Evolutionary conservation across 208 protist species (phyloP).

Genomic region (Leptomonas seymouri): DNA sequence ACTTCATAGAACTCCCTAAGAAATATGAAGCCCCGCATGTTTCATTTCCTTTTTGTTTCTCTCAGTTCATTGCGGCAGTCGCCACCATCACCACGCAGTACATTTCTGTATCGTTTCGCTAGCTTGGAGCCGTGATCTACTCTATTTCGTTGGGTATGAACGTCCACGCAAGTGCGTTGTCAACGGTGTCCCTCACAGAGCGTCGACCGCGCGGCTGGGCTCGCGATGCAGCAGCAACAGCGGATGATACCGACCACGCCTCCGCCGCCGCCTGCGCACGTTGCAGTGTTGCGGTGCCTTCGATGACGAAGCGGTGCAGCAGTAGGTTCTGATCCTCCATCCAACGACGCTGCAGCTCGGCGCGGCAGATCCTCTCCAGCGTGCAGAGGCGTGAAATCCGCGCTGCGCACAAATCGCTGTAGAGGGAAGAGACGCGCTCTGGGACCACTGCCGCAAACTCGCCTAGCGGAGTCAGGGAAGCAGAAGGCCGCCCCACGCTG

Average conservation of each 20-base stretch:
- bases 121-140: background rate
- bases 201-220: background rate
- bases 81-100: too few relatives aligned
- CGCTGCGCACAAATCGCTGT: slow-evolving; percentile 12
- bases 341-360: slow-evolving; percentile 36
- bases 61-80: too few relatives aligned
- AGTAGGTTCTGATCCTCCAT: slow-evolving; percentile 35
- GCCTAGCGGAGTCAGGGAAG: background rate
- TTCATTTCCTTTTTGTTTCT: too few relatives aligned
- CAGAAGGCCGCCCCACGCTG: background rate
- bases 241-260: background rate
- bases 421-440: background rate
- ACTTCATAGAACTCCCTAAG: too few relatives aligned
- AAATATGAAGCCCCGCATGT: too few relatives aligned
- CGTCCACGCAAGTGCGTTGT: slow-evolving; percentile 5
- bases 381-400: slow-evolving; percentile 25
- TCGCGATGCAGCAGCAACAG: background rate
- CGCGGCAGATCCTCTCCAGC: slow-evolving; percentile 32
- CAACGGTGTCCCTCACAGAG: background rate
- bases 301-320: slow-evolving; percentile 37
- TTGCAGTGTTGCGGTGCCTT: slow-evolving; percentile 32
- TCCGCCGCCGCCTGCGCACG: background rate
- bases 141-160: slow-evolving; percentile 33
- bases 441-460: background rate
- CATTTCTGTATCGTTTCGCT: background rate